Evolutionary conservation across 176 grass and related monocot genomes (phyloP).

Genomic region (Coix lacrymajobi): DNA sequence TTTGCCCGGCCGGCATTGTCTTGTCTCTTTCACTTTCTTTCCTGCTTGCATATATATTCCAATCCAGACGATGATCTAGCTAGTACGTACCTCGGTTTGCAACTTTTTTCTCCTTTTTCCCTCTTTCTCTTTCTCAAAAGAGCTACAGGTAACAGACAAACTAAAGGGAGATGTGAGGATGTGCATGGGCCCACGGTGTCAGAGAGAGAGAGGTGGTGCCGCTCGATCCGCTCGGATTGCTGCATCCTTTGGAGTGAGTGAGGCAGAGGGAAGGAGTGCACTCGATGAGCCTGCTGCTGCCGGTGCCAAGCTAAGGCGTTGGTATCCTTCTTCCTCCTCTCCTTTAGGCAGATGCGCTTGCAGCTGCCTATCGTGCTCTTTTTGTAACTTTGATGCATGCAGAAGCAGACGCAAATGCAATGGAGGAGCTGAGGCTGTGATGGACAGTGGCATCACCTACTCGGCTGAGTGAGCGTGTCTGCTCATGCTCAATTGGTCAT

Average conservation of each 20-base stretch:
- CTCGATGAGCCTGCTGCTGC: not conserved
- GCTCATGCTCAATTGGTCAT: not conserved
- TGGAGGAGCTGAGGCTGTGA: not conserved
- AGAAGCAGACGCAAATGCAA: no score
- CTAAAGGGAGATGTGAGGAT: not conserved
- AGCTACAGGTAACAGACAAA: not conserved
- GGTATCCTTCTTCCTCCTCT: not conserved
- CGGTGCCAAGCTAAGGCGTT: conserved; percentile 27
- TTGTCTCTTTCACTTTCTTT: conserved; percentile 8
- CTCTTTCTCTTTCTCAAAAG: not conserved
- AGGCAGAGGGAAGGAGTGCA: not conserved
- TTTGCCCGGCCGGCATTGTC: conserved; percentile 24
- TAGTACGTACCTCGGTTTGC: not conserved
- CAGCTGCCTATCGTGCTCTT: not conserved
- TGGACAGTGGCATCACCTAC: no score
- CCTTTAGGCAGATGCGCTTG: not conserved
- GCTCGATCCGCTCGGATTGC: no score
- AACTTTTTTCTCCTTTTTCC: not conserved
- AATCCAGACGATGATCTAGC: not conserved
- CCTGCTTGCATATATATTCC: not conserved
- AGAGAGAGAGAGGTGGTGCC: no score
- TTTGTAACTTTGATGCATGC: conserved; percentile 21
- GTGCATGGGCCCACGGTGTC: no score
- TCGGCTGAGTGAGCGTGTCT: conserved; percentile 5
- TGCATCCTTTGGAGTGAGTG: not conserved